Conservation (phyloP, 2,329 filamentous ascomycete species). For the Calonectria pteridis region DNA sequence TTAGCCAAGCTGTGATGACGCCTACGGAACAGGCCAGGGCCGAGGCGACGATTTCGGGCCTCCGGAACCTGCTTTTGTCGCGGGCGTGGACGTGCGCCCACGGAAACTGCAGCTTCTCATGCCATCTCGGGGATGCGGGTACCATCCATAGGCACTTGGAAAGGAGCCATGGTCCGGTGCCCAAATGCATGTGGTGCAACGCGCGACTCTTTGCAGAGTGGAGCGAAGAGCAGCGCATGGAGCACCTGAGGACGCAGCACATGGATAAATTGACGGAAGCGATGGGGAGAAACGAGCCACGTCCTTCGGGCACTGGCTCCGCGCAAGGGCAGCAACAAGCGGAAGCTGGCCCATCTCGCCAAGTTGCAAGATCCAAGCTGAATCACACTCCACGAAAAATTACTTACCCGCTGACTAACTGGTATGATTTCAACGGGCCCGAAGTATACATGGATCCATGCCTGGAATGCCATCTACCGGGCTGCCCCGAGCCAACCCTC, state of each 20-base stretch:
- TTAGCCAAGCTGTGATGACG: slow-evolving; percentile 55
- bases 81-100: slow-evolving; percentile 55
- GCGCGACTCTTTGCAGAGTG: slow-evolving; percentile 48
- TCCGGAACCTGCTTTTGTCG: slow-evolving; percentile 32
- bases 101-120: slow-evolving; percentile 51
- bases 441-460: slow-evolving; percentile 20
- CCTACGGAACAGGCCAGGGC: slow-evolving; percentile 54
- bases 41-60: slow-evolving; percentile 34
- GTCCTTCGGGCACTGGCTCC: neutral
- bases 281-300: neutral
- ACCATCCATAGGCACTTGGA: slow-evolving; percentile 52
- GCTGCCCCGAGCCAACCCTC: slow-evolving; percentile 14
- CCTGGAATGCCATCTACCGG: slow-evolving; percentile 5
- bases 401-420: slow-evolving; percentile 16
- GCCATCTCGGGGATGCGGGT: slow-evolving; percentile 44
- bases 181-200: slow-evolving; percentile 53
- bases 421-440: slow-evolving; percentile 31
- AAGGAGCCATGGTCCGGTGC: slow-evolving; percentile 47
- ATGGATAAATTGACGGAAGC: slow-evolving; percentile 23
- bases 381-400: slow-evolving; percentile 29
- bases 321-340: neutral
- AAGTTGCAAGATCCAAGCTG: neutral
- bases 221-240: slow-evolving; percentile 37
- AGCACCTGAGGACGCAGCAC: slow-evolving; percentile 50
- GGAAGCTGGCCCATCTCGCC: neutral